phyloP scores from a whole-genome alignment of 208 protist species.

The Leishmania tarentolae region DNA sequence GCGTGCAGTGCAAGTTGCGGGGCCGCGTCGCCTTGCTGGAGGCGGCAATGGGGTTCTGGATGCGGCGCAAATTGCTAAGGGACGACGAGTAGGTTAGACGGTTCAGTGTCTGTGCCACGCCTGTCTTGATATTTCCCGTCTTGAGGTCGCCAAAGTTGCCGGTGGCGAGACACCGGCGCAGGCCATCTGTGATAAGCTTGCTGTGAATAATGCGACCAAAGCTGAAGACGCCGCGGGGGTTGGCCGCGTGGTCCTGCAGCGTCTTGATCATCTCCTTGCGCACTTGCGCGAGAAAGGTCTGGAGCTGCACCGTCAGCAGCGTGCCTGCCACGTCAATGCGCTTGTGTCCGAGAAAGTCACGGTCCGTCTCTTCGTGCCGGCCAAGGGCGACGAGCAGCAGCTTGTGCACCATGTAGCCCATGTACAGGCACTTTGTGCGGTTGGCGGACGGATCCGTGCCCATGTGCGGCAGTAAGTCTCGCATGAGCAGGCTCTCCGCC shows the following conservation, averaged over 20 bases:
- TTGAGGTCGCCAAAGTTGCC: slow-evolving; percentile 99
- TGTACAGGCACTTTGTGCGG: slow-evolving; percentile 96
- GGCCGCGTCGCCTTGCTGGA: slow-evolving; percentile 99
- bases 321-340: slow-evolving; percentile 97
- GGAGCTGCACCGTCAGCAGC: slow-evolving; percentile 93
- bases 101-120: slow-evolving; percentile 96
- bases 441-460: slow-evolving; percentile 79
- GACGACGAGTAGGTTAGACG: slow-evolving; percentile 98
- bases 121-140: slow-evolving; percentile 97
- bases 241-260: slow-evolving; percentile 70
- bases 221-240: slow-evolving; percentile 53
- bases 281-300: slow-evolving; percentile 97
- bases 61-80: slow-evolving; percentile 97
- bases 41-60: slow-evolving; percentile 99
- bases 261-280: slow-evolving; percentile 98
- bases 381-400: slow-evolving; percentile 95
- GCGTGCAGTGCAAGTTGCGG: slow-evolving; percentile 96
- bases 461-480: slow-evolving; percentile 90
- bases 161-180: slow-evolving; percentile 97
- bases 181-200: slow-evolving; percentile 95
- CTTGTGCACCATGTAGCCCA: slow-evolving; percentile 97
- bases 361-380: slow-evolving; percentile 93
- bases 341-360: slow-evolving; percentile 99
- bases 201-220: slow-evolving; percentile 94
- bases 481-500: slow-evolving; percentile 93